These are phyloP conservation scores for Populus euphratica DNA, from an alignment of 345 rosid species.

Conservation along the genomic window DNA sequence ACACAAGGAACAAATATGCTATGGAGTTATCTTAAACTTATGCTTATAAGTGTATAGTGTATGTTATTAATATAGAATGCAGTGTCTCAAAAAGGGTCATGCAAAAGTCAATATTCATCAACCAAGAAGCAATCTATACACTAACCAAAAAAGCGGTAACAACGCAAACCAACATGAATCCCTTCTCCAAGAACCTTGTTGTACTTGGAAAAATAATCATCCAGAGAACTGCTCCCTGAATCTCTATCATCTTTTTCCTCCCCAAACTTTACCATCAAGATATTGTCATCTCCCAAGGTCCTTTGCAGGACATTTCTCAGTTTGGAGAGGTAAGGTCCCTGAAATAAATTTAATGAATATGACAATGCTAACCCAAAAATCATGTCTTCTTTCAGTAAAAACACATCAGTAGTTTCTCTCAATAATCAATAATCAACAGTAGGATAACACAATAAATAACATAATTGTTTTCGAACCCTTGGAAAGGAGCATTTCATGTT, in stretches of 20 bases:
- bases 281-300: conserved; percentile 68
- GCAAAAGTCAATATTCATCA: background rate
- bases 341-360: background rate
- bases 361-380: background rate
- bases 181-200: conserved; percentile 47
- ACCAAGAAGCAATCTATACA: background rate
- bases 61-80: too few species aligned
- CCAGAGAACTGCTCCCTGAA: background rate
- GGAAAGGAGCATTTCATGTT: too few species aligned
- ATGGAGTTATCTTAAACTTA: too few species aligned
- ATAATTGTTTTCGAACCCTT: too few species aligned
- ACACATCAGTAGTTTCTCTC: too few species aligned
- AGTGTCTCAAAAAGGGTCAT: background rate
- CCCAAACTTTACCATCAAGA: conserved; percentile 57
- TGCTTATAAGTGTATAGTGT: too few species aligned
- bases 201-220: conserved; percentile 18
- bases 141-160: conserved; percentile 68
- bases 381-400: too few species aligned
- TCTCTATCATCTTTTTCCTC: conserved; percentile 11
- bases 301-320: conserved; percentile 55
- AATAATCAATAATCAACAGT: too few species aligned
- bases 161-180: conserved; percentile 53
- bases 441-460: too few species aligned
- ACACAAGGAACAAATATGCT: too few species aligned
- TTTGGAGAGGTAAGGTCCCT: conserved; percentile 56